Conservation (phyloP, 2,329 filamentous ascomycete species). For the Penicillium digitatum region DNA sequence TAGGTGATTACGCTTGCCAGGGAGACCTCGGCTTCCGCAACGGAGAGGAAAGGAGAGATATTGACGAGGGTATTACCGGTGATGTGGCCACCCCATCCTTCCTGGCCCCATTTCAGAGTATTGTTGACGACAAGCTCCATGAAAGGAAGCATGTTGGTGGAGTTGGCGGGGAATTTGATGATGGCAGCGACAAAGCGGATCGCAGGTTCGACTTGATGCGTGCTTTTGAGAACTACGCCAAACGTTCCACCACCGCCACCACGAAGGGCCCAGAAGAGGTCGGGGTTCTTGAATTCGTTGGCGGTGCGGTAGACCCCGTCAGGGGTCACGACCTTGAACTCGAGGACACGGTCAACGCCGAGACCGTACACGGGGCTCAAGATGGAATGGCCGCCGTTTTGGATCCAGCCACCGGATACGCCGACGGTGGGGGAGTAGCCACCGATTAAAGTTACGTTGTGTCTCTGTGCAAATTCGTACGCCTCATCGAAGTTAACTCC, state of each 20-base stretch:
- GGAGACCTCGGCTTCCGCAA: constrained; percentile 14
- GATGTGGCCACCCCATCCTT: constrained; percentile 25
- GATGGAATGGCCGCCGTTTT: constrained; percentile 29
- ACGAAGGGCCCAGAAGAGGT: constrained; percentile 23
- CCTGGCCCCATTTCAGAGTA: constrained; percentile 18
- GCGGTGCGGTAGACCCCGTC: constrained; percentile 13
- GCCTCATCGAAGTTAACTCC: constrained; percentile 29
- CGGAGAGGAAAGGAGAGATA: constrained; percentile 13
- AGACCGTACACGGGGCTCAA: constrained; percentile 29
- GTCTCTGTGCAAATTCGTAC: constrained; percentile 23
- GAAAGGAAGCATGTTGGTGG: constrained; percentile 17
- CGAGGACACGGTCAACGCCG: constrained; percentile 27
- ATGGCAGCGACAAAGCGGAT: neutral
- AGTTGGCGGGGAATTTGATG: constrained; percentile 18
- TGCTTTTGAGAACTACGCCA: constrained; percentile 15
- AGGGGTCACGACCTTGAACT: constrained; percentile 28
- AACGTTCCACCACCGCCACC: constrained; percentile 21
- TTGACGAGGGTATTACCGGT: constrained; percentile 18
- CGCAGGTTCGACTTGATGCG: neutral
- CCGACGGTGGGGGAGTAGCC: constrained; percentile 18
- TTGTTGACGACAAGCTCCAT: constrained; percentile 23
- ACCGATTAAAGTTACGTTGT: constrained; percentile 26
- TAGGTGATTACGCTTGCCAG: constrained; percentile 5
- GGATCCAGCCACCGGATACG: constrained; percentile 26
- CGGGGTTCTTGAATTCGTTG: constrained; percentile 18